Percentiles rank a stretch among this genome's conserved stretches.
Conservation (phyloP, 345 rosid genomes). For the Kernera saxatilis region DNA sequence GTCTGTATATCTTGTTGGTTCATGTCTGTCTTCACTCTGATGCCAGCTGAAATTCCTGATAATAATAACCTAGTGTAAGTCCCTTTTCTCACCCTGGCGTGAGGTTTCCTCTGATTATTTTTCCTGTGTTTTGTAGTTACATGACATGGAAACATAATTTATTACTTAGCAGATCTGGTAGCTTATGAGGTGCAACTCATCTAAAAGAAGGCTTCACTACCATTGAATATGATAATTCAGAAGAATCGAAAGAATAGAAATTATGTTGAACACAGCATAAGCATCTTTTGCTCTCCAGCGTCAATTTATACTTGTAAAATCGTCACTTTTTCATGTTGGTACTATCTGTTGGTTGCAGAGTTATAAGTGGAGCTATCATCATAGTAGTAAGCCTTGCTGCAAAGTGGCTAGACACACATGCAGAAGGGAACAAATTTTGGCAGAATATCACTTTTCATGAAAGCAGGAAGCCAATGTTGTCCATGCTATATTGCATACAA, state of each 20-base stretch:
- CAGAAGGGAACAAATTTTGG: slow-evolving; percentile 72
- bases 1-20: slow-evolving; percentile 73
- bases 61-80: slow-evolving; percentile 84
- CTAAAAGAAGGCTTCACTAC: background rate
- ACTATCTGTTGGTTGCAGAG: slow-evolving; percentile 35
- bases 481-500: slow-evolving; percentile 66
- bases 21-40: slow-evolving; percentile 76
- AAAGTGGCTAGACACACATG: slow-evolving; percentile 65
- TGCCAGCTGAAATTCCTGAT: slow-evolving; percentile 99
- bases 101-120: background rate
- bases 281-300: background rate
- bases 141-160: background rate
- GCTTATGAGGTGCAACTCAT: slow-evolving; percentile 1
- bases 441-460: slow-evolving; percentile 50
- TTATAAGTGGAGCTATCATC: slow-evolving; percentile 75
- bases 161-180: background rate
- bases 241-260: background rate
- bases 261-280: background rate
- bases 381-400: slow-evolving; percentile 57
- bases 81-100: slow-evolving; percentile 13
- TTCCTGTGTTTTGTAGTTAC: background rate
- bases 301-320: slow-evolving; percentile 15
- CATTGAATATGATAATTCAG: background rate
- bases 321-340: slow-evolving; percentile 15
- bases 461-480: slow-evolving; percentile 40